These are phyloP conservation scores for Neofusicoccum parvum DNA, from an alignment of 2,329 filamentous ascomycete genomes.

Conservation along the genomic window DNA sequence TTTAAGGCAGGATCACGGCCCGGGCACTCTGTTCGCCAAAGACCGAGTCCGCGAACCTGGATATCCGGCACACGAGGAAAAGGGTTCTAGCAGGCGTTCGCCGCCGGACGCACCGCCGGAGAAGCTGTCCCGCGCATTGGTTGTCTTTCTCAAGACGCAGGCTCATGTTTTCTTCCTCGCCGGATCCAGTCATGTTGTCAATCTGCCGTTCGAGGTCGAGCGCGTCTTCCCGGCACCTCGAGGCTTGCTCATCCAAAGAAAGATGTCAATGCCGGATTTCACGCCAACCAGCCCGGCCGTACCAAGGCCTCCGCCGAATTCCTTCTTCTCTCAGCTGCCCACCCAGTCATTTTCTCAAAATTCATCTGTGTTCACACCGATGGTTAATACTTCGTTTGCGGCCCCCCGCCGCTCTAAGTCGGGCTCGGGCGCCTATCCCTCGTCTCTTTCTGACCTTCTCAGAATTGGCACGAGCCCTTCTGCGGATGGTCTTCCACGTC, in stretches of 20 bases:
- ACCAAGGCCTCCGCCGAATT: conserved; percentile 72
- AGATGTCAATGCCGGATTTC: conserved; percentile 56
- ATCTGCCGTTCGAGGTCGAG: conserved; percentile 94
- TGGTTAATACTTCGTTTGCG: conserved; percentile 29
- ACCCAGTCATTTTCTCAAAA: conserved; percentile 19
- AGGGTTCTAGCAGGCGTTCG: conserved; percentile 22
- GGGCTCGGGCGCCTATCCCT: conserved; percentile 27
- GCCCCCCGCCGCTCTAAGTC: conserved; percentile 29
- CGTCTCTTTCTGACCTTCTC: conserved; percentile 37
- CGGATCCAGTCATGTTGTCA: conserved; percentile 84
- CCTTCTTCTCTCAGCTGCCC: conserved; percentile 64
- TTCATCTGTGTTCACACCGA: conserved; percentile 9
- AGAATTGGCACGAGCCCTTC: conserved; percentile 30
- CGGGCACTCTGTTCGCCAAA: conserved; percentile 27
- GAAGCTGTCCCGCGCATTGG: conserved; percentile 61
- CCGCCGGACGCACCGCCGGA: conserved; percentile 28
- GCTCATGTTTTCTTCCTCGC: conserved; percentile 91
- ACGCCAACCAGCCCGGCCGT: conserved; percentile 40
- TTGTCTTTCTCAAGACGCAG: conserved; percentile 90
- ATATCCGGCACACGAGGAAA: not conserved
- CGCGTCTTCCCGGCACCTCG: conserved; percentile 78
- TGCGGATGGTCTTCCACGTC: conserved; percentile 64
- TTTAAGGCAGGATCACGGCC: conserved; percentile 3
- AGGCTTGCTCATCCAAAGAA: conserved; percentile 85
- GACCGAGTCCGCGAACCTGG: conserved; percentile 31